Conservation (phyloP, 768 basidiomycete genomes). For the Leccinum rimulosum region DNA sequence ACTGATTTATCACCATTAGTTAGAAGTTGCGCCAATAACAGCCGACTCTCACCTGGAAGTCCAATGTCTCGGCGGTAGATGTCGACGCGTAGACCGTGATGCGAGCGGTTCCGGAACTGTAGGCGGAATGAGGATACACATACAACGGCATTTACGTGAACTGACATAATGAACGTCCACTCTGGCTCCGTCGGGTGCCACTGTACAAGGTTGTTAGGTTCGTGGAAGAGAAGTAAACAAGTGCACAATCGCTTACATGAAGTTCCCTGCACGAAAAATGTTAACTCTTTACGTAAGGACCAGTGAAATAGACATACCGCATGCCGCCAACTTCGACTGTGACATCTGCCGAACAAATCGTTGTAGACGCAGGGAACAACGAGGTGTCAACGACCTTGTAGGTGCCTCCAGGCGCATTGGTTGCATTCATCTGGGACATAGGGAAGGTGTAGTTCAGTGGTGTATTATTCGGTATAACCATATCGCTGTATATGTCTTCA, state of each 20-base stretch:
- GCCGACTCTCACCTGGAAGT: conserved; percentile 39
- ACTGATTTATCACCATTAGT: conserved; percentile 21
- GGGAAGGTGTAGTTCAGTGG: conserved; percentile 54
- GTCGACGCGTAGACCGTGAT: conserved; percentile 42
- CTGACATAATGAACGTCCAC: conserved; percentile 44
- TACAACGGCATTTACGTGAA: not conserved
- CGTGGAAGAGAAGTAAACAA: not conserved
- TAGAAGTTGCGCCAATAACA: not conserved
- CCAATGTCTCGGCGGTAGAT: conserved; percentile 40
- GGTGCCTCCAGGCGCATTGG: conserved; percentile 49
- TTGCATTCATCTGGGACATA: conserved; percentile 46
- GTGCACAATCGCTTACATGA: conserved; percentile 34
- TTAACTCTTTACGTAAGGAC: not conserved
- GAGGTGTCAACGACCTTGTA: conserved; percentile 59
- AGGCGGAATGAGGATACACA: conserved; percentile 1
- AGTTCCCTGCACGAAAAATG: conserved; percentile 35
- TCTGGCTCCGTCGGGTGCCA: conserved; percentile 54
- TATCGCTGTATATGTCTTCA: conserved; percentile 39
- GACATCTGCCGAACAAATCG: conserved; percentile 56
- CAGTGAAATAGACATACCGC: conserved; percentile 36
- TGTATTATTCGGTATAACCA: conserved; percentile 48
- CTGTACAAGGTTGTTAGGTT: conserved; percentile 19
- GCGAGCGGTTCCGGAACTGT: conserved; percentile 40
- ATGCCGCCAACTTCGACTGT: conserved; percentile 59
- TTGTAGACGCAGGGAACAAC: conserved; percentile 51